These are phyloP conservation scores for Reticulascus tulasneorum DNA, from an alignment of 2,329 filamentous ascomycete genomes.

Conservation along the genomic window DNA sequence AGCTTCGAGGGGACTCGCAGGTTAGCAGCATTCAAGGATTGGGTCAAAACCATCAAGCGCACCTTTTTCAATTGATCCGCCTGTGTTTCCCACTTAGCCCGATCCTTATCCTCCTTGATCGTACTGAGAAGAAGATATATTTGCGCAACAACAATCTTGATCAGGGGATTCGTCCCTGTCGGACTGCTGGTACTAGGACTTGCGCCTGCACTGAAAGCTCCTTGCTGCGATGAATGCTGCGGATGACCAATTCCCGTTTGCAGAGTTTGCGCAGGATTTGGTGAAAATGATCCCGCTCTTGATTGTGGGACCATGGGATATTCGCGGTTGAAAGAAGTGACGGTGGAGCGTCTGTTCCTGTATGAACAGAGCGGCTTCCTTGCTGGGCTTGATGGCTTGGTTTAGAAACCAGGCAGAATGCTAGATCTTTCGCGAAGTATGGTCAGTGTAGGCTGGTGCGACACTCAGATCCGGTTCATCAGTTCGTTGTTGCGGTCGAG, in stretches of 20 bases:
- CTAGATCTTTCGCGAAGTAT: too few relatives aligned
- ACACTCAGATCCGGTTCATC: too few relatives aligned
- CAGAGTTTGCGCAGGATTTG: constrained; percentile 54
- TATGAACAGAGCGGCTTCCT: constrained; percentile 10
- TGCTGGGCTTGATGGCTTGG: too few relatives aligned
- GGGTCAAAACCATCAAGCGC: constrained; percentile 24
- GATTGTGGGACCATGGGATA: constrained; percentile 54
- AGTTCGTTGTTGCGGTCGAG: too few relatives aligned
- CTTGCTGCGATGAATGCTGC: constrained; percentile 53
- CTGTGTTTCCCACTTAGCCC: constrained; percentile 88
- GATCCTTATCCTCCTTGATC: constrained; percentile 89
- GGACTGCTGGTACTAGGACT: constrained; percentile 60
- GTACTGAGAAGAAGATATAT: constrained; percentile 91
- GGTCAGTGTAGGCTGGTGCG: too few relatives aligned
- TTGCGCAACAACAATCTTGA: constrained; percentile 93
- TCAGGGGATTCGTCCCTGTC: constrained; percentile 64
- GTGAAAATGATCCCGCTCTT: constrained; percentile 62
- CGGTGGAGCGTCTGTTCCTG: constrained; percentile 9
- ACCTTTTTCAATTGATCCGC: constrained; percentile 91
- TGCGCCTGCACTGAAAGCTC: constrained; percentile 55
- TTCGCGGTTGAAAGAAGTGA: constrained; percentile 4
- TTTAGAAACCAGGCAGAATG: too few relatives aligned
- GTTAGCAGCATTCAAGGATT: too few relatives aligned
- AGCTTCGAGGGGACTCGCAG: constrained; percentile 49
- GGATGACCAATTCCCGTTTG: constrained; percentile 54